A percentile compares a stretch with the other conserved stretches of the same genome.
These are phyloP conservation scores for Rutidosis leptorrhynchoides DNA, from an alignment of 129 eudicot species.

Conservation along the genomic window DNA sequence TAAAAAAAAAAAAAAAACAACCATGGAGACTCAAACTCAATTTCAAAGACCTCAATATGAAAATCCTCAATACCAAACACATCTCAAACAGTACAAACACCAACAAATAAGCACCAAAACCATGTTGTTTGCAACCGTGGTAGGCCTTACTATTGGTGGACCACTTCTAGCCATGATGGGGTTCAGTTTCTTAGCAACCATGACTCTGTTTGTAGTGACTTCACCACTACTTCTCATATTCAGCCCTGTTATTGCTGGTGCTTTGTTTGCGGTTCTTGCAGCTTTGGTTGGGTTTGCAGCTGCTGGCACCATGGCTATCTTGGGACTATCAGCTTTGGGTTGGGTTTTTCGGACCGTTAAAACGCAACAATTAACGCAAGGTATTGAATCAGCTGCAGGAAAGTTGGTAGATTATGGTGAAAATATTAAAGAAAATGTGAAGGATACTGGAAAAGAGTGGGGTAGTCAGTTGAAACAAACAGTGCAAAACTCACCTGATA, in stretches of 20 bases:
- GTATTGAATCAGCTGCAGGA: neutral
- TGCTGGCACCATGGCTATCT: slow-evolving; percentile 34
- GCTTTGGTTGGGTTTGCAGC: slow-evolving; percentile 35
- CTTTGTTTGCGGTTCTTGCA: slow-evolving; percentile 22
- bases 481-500: slow-evolving; percentile 19
- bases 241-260: slow-evolving; percentile 43
- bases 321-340: slow-evolving; percentile 25
- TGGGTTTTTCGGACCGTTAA: slow-evolving; percentile 24
- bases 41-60: neutral
- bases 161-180: slow-evolving; percentile 41
- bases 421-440: slow-evolving; percentile 10
- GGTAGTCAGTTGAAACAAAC: slow-evolving; percentile 19
- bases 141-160: slow-evolving; percentile 35
- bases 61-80: neutral
- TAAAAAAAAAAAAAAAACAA: neutral
- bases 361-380: neutral
- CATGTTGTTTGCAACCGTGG: slow-evolving; percentile 24
- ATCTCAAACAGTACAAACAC: slow-evolving; percentile 1
- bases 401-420: slow-evolving; percentile 25
- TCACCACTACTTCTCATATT: slow-evolving; percentile 41
- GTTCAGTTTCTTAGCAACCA: slow-evolving; percentile 35
- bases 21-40: slow-evolving; percentile 2
- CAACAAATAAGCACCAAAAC: slow-evolving; percentile 23
- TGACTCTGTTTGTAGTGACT: slow-evolving; percentile 26
- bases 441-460: slow-evolving; percentile 28